A percentile compares a stretch with the other conserved stretches of the same genome.
These are phyloP conservation scores for Emmonsia crescens DNA, from an alignment of 2,329 filamentous ascomycete species.

Conservation along the genomic window DNA sequence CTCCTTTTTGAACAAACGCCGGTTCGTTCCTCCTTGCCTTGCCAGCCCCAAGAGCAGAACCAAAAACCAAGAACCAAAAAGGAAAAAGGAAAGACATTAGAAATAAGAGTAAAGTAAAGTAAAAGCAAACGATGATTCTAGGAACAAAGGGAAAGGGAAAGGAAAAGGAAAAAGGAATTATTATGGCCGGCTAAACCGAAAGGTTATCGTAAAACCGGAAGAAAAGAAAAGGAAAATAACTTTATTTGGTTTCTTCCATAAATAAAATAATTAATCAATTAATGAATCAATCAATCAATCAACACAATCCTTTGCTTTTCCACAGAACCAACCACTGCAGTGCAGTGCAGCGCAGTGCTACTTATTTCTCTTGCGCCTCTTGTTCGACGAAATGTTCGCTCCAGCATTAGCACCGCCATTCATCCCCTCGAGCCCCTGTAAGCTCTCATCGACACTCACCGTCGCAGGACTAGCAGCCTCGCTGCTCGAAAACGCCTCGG, in stretches of 20 bases:
- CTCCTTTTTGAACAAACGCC: neutral
- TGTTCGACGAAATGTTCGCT: neutral
- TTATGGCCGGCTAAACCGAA: too few relatives aligned
- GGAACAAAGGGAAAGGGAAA: neutral
- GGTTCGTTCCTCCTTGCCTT: neutral
- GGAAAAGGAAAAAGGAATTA: neutral
- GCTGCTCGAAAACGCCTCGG: conserved; percentile 37
- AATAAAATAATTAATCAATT: too few relatives aligned
- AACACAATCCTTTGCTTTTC: neutral
- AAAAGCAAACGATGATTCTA: neutral
- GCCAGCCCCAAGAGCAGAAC: neutral
- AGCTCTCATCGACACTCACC: conserved; percentile 22
- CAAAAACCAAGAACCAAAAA: neutral
- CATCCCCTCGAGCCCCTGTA: conserved; percentile 4
- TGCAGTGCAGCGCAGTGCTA: neutral
- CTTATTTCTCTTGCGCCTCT: conserved; percentile 1
- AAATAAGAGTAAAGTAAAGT: neutral
- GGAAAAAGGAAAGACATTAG: neutral
- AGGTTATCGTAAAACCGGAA: too few relatives aligned
- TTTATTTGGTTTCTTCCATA: neutral
- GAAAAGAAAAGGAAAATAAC: too few relatives aligned
- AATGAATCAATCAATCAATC: too few relatives aligned
- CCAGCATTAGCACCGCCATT: neutral
- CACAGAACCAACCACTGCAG: neutral
- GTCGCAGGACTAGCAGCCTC: conserved; percentile 33